Conservation (phyloP, 169 alveolate species). For the Theileria orientalis region DNA sequence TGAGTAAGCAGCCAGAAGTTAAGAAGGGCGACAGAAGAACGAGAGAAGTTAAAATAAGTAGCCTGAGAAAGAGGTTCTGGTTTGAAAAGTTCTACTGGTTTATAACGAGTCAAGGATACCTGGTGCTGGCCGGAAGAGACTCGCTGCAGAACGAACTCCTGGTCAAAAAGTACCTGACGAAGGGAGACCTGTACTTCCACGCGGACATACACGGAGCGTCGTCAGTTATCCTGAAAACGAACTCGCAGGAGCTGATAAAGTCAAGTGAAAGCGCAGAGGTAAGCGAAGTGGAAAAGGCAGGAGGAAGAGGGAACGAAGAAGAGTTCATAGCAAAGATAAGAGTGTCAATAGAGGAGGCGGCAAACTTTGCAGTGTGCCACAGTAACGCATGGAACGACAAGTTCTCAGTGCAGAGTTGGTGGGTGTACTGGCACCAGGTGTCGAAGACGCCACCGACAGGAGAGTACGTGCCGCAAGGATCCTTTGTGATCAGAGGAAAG, state of each 20-base stretch:
- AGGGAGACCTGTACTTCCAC: constrained; percentile 91
- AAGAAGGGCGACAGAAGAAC: constrained; percentile 71
- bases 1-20: constrained; percentile 86
- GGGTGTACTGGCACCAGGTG: constrained; percentile 95
- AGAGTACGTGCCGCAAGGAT: constrained; percentile 89
- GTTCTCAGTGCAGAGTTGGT: constrained; percentile 90
- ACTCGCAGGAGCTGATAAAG: constrained; percentile 24
- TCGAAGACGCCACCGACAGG: constrained; percentile 96
- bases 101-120: constrained; percentile 86
- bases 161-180: constrained; percentile 88
- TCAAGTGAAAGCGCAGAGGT: background rate
- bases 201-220: constrained; percentile 98
- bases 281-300: background rate
- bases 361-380: constrained; percentile 85
- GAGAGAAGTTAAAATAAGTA: constrained; percentile 55
- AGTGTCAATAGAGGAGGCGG: constrained; percentile 51
- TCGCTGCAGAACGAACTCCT: constrained; percentile 93
- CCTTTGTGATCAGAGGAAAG: constrained; percentile 95
- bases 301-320: too few relatives aligned
- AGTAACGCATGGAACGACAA: constrained; percentile 94
- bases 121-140: constrained; percentile 84
- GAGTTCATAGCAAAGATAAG: constrained; percentile 78
- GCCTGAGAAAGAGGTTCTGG: constrained; percentile 90
- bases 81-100: constrained; percentile 98
- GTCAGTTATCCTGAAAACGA: constrained; percentile 92